phyloP scores from a whole-genome alignment of 2,329 filamentous ascomycete genomes.

The Claviceps sp. region DNA sequence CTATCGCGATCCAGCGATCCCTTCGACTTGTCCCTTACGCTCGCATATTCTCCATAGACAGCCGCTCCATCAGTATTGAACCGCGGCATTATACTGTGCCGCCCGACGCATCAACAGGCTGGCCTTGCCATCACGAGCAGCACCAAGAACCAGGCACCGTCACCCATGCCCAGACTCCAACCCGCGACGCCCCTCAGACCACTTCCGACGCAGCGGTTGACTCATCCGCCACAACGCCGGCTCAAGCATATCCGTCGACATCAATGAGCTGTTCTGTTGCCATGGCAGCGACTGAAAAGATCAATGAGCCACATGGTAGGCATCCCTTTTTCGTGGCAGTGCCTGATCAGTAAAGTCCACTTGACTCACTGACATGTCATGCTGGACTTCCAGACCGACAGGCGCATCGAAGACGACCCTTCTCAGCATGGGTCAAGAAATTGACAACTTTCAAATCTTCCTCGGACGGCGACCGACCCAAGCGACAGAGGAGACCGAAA shows the following conservation, averaged over 20 bases:
- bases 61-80: too few species aligned
- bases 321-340: neutral
- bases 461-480: constrained; percentile 40
- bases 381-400: constrained; percentile 44
- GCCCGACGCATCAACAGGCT: neutral
- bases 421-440: constrained; percentile 89
- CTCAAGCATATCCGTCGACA: neutral
- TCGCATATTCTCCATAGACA: too few species aligned
- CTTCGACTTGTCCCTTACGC: neutral
- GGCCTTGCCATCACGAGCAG: neutral
- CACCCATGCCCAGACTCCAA: neutral
- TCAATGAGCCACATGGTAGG: constrained; percentile 6
- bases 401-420: constrained; percentile 63
- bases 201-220: neutral
- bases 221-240: neutral
- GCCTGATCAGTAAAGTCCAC: too few species aligned
- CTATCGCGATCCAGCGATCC: neutral
- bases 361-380: neutral
- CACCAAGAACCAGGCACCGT: neutral
- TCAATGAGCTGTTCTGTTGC: neutral
- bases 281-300: constrained; percentile 5
- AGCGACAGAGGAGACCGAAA: constrained; percentile 36
- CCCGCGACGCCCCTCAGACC: neutral
- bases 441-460: constrained; percentile 74
- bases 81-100: too few species aligned